Percentiles rank a stretch among this genome's conserved stretches.
Conservation (phyloP, 306 rosid species). For the Aeschynomene evenia region DNA sequence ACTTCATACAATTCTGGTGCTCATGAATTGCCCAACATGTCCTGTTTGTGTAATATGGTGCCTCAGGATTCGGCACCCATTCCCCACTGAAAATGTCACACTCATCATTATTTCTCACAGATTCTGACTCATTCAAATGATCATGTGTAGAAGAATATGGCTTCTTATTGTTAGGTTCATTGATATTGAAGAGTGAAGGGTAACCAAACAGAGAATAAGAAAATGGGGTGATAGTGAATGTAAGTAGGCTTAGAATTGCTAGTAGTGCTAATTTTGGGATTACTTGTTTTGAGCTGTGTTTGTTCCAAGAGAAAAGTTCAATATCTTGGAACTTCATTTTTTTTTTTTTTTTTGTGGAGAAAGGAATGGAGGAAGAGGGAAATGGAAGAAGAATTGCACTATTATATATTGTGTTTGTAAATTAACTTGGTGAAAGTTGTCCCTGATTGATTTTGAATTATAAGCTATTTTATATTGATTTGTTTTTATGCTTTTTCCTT, state of each 20-base stretch:
- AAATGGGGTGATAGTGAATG: conserved; percentile 48
- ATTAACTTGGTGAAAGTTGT: no score
- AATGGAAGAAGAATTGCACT: background rate
- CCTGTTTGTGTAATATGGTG: conserved; percentile 67
- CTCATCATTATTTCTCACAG: conserved; percentile 7
- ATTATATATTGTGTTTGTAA: background rate
- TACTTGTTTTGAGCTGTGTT: conserved; percentile 34
- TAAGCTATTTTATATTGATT: no score
- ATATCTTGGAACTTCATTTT: conserved; percentile 54
- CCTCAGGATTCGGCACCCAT: conserved; percentile 73
- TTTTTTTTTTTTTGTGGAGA: conserved; percentile 27
- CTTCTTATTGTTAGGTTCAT: conserved; percentile 1
- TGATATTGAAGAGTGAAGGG: conserved; percentile 27
- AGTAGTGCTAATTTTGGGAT: conserved; percentile 42
- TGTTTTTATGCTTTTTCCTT: no score
- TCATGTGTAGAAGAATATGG: background rate
- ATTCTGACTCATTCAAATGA: conserved; percentile 21
- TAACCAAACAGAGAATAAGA: conserved; percentile 42
- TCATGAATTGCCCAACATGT: conserved; percentile 86
- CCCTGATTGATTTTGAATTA: no score
- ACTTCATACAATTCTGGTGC: conserved; percentile 78
- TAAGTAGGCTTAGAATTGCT: conserved; percentile 36
- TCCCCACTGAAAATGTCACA: conserved; percentile 83
- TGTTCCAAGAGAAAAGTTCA: conserved; percentile 44
- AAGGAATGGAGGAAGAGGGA: background rate